Base-by-base conservation (phyloP, 768 basidiomycete genomes). In the Asterophora parasitica region DNA sequence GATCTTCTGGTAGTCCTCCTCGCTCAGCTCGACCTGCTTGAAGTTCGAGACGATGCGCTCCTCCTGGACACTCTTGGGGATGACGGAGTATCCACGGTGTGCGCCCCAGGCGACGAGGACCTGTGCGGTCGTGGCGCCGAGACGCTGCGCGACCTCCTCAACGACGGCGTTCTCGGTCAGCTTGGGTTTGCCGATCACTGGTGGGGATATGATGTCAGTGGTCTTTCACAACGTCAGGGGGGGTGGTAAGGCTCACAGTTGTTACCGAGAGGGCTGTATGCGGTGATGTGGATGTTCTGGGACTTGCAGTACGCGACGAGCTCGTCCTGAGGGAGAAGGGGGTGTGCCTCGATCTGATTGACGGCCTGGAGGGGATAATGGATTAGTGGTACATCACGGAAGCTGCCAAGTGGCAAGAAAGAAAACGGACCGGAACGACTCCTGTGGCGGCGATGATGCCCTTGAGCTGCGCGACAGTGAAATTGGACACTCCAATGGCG, bases 321-420 rank as follows among this genome's bases (percentile, higher is more conserved):
- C 11, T 88, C 82, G 42, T 83, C 78, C 59, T 92, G 89, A 8
- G 77, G 84, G 48, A 88, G 76, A 43, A 82, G 74, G 11, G 90
- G 88, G 73, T 93, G 92, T 16, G 82, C 80, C 64, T 92, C 89
- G 54, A 92, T 69, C 68, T 94, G 91, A 68, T 93, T 91, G 23
- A 69, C 82, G 16, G 72, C 67, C 80, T 82, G 46, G 17, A 42
- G 19, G 42, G 23, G 23, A 23, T 23, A 23, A 23, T 23, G 6
- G 23, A 23, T 23, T 23, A 23, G 23, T 3, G 23, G 23, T 6
- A 23, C 23, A 31, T 10, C 5, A 36, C 12, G 3, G 28, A 12
- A 35, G 10, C 38, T 17, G 42, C 28, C 17, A 8, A 7, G 28
- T n/a, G n/a, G n/a, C n/a, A 20, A 13, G 11, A 16, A n/a, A 15